A percentile compares a stretch with the other conserved stretches of the same genome.
Evolutionary conservation across 2,329 filamentous ascomycete genomes (phyloP).

Genomic region (Cercospora berteroae): DNA sequence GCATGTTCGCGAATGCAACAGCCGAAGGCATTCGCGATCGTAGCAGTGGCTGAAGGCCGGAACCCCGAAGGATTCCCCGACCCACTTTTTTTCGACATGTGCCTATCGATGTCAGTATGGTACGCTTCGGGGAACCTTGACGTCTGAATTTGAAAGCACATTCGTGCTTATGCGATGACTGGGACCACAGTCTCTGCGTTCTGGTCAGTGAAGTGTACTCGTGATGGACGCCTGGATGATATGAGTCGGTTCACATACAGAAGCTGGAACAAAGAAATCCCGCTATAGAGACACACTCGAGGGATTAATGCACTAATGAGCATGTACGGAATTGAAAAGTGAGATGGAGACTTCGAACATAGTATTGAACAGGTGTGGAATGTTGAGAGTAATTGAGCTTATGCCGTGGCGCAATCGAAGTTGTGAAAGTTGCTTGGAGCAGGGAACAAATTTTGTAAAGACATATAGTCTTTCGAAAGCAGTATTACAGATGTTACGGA

Average conservation of each 20-base stretch:
- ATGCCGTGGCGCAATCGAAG: not conserved
- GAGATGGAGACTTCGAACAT: no score
- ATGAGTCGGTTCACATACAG: no score
- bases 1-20: not conserved
- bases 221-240: no score
- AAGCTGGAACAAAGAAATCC: not conserved
- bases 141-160: not conserved
- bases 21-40: not conserved
- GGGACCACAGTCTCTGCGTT: not conserved
- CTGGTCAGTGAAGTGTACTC: not conserved
- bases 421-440: not conserved
- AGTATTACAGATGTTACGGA: not conserved
- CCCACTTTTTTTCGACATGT: not conserved
- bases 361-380: no score
- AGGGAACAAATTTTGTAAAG: not conserved
- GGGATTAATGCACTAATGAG: no score
- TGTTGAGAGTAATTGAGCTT: no score
- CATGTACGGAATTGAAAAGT: no score
- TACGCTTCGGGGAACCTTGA: not conserved
- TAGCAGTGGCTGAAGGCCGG: not conserved
- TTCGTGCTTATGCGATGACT: not conserved
- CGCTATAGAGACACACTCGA: not conserved
- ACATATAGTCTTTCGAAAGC: not conserved
- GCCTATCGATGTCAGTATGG: not conserved
- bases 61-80: constrained; percentile 7